Evolutionary conservation across 2,329 filamentous ascomycete species (phyloP), one percentile per base, ranked within the genome.

Genomic region (Fusarium hostae): DNA sequence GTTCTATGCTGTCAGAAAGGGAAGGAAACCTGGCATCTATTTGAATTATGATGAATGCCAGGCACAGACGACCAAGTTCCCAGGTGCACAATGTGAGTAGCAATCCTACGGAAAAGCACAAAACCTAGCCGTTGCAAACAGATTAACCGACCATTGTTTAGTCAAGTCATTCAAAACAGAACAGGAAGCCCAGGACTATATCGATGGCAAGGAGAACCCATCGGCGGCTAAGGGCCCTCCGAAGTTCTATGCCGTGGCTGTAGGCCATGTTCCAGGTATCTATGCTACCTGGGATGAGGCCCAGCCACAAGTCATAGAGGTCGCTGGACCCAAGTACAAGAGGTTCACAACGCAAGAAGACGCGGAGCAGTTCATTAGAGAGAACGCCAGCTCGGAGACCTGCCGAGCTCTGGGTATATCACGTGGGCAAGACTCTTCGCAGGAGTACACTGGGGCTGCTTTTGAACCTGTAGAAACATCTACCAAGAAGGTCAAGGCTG

Each of bases 151-250:
- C 47, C 32, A 13, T 59, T 37, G 41, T 57, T 52, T 58, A 96
- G 94, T 92, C 84, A 95, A 96, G 83, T 94, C 92, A 3, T 98
- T 97, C 78, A 82, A 86, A 13, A 89, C 87, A 1, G 84, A 87
- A 64, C 87, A 90, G 69, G 94, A 97, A 66, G 95, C 95, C n/a
- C 88, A 92, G 76, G 89, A 89, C 4, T 98, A 93, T 78, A 85
- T 94, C 30, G 89, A 87, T 2, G 92, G 93, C 50, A 87, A 86
- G 72, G 77, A 79, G 30, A 76, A 79, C 9, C 77, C 81, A 20
- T 76, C 81, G 24, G 76, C 82, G 26, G 79, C 83, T 43, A 75
- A 82, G 51, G 79, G 84, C 65, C 82, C 85, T 48, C 77, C 83
- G 54, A 84, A 83, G 52, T 91, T 86, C 79, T 91, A 91, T 76